A percentile compares a stretch with the other conserved stretches of the same genome.
Evolutionary conservation across 495 filamentous ascomycete genomes (phyloP).

Genomic region (Apiosordaria backusii): DNA sequence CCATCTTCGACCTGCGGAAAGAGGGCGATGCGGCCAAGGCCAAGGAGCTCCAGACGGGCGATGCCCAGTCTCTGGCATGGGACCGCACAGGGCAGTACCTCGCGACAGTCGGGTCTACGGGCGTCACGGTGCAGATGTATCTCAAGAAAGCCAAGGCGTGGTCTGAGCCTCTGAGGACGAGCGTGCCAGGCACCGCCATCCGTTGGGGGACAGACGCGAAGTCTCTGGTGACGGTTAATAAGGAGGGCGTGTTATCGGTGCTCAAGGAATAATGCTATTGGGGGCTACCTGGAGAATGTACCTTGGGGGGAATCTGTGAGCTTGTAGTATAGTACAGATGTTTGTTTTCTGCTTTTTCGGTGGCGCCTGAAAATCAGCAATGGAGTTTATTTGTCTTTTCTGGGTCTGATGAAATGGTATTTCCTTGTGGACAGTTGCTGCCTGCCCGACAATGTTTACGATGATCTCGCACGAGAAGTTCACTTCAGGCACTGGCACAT

Average conservation of each 20-base stretch:
- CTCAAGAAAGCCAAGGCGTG: conserved; percentile 77
- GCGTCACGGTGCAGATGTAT: conserved; percentile 84
- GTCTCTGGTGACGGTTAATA: conserved; percentile 68
- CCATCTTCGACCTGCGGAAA: conserved; percentile 89
- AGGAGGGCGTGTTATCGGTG: conserved; percentile 68
- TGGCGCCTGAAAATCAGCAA: background rate
- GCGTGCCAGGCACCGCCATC: conserved; percentile 66
- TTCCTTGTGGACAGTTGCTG: too few species aligned
- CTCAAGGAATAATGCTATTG: conserved; percentile 44
- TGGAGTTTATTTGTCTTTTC: background rate
- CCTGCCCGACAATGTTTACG: too few species aligned
- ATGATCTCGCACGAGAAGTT: too few species aligned
- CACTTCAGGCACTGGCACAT: background rate
- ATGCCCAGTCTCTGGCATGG: conserved; percentile 71
- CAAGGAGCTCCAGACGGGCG: conserved; percentile 80
- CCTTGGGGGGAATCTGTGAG: background rate
- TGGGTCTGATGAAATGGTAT: background rate
- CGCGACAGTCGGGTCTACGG: conserved; percentile 73
- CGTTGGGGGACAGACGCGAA: conserved; percentile 74
- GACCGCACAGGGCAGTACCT: conserved; percentile 96
- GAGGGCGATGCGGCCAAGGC: conserved; percentile 67
- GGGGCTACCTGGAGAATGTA: background rate
- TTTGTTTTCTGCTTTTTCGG: background rate
- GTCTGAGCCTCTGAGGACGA: conserved; percentile 79
- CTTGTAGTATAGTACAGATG: background rate